Evolutionary conservation across 257 asterid genomes (phyloP), one percentile per base, ranked within the genome.

Genomic region (Nicotiana undulata): DNA sequence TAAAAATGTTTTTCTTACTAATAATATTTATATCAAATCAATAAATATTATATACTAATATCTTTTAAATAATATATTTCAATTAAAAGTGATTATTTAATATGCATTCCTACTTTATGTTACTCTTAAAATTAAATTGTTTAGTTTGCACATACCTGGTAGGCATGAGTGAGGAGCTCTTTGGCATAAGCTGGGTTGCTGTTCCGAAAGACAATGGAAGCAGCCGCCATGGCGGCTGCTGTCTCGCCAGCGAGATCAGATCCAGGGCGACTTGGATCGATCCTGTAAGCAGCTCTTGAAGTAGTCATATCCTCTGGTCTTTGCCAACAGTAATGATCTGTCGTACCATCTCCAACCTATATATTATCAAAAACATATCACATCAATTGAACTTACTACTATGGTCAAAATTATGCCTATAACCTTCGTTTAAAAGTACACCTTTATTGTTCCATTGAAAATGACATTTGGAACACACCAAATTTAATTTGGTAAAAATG

Each of bases 151-250:
- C 66, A 68, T 56, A 95, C 99, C 98, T 95, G 97, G 68, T 55
- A 40, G 24, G 98, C 94, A 40, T 95, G 99, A 81, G 82, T 84
- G 16, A 95, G 97, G 34, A 95, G 97, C 89, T 81, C 86, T 11
- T 86, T 89, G 49, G 99, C 86, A 89, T 95, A 95, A 13, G 92
- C 81, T 17, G 87, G 86, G 84, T 94, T 86, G 86, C 44, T 80
- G 51, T 89, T 91, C 86, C 94, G 93, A 92, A 90, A 94, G 75
- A 93, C 89, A 17, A 94, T 84, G 80, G 98, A 90, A 0, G 97
- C 98, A 29, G 98, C 98, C 11, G 98, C 98, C 98, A 94, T 88
- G 17, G 98, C 97, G 22, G 98, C 98, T 29, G 98, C 98, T 40
- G 98, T 90, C 85, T 94, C 98, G 29, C 94, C 98, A 81, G 98